Conservation (phyloP, 1,284 basidiomycete species). For the Irpex sp. region DNA sequence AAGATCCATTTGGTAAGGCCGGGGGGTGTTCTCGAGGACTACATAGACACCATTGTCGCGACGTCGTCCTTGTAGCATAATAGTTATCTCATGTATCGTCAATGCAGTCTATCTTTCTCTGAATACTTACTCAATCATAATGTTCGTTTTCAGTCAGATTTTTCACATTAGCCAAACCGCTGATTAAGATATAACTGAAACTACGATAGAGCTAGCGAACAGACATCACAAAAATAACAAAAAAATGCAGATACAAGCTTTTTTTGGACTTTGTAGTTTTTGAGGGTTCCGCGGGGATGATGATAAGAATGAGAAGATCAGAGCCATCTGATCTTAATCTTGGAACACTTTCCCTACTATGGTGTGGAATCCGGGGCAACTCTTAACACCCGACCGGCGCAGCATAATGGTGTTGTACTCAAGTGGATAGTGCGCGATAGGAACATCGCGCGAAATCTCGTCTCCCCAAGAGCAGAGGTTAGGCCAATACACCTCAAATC, state of each 20-base stretch:
- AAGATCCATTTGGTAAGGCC: slow-evolving; percentile 47
- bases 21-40: too few relatives aligned
- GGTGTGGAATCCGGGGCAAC: background rate
- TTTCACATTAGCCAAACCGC: too few relatives aligned
- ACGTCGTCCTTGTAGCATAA: too few relatives aligned
- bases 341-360: background rate
- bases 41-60: too few relatives aligned
- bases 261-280: background rate
- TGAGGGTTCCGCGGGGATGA: background rate
- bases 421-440: background rate
- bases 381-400: background rate
- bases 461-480: background rate
- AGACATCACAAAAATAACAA: too few relatives aligned
- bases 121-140: too few relatives aligned
- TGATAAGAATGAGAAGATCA: background rate
- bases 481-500: background rate
- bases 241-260: background rate
- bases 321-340: background rate
- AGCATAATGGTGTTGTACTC: background rate
- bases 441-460: background rate
- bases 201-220: too few relatives aligned
- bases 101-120: too few relatives aligned
- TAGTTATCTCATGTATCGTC: too few relatives aligned
- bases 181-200: too few relatives aligned
- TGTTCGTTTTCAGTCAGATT: too few relatives aligned